phyloP scores from a whole-genome alignment of 2,329 filamentous ascomycete species.

The Sporothrix schenckii region DNA sequence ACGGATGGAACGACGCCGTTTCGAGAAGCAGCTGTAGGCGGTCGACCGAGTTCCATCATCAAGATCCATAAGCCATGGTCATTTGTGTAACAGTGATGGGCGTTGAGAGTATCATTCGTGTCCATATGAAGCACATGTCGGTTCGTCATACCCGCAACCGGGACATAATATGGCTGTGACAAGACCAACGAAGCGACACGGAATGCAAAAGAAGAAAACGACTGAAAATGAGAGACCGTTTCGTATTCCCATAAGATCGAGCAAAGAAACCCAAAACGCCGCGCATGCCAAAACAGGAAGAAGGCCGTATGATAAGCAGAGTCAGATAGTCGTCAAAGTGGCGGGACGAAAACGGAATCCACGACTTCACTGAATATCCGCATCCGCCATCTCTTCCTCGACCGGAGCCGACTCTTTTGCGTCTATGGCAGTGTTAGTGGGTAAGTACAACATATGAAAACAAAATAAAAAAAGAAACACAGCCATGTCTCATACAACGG shows the following conservation, averaged over 20 bases:
- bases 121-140: no score
- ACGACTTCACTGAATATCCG: conserved; percentile 8
- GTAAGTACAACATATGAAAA: no score
- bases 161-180: no score
- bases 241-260: background rate
- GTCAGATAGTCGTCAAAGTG: background rate
- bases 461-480: background rate
- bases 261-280: conserved; percentile 7
- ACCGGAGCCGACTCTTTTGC: background rate
- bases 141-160: no score
- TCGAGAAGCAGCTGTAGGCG: no score
- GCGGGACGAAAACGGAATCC: background rate
- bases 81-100: no score
- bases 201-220: background rate
- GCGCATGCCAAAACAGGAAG: background rate
- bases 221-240: background rate
- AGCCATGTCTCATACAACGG: no score
- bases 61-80: no score
- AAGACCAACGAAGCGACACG: no score
- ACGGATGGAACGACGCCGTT: no score
- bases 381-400: conserved; percentile 22
- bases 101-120: no score
- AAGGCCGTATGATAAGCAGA: background rate
- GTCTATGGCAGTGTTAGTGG: background rate
- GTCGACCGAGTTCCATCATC: no score